Conservation (phyloP, 2,329 filamentous ascomycete genomes). For the Sporothrix globosa region DNA sequence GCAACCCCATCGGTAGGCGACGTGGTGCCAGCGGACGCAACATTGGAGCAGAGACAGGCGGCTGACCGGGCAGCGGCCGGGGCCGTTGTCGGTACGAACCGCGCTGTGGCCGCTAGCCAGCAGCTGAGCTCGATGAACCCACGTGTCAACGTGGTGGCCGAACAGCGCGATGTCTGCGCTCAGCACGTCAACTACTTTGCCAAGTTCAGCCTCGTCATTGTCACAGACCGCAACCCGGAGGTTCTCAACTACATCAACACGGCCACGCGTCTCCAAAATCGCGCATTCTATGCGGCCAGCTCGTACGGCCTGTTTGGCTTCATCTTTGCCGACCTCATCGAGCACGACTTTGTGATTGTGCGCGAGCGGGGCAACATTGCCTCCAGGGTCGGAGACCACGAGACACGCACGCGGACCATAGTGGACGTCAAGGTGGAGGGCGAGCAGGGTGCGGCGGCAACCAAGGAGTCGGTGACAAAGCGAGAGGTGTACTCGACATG, state of each 20-base stretch:
- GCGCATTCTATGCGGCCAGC: slow-evolving; percentile 85
- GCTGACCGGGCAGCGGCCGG: slow-evolving; percentile 78
- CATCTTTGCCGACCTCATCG: slow-evolving; percentile 89
- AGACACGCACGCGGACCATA: slow-evolving; percentile 78
- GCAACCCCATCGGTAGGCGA: slow-evolving; percentile 41
- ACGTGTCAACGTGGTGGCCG: slow-evolving; percentile 74
- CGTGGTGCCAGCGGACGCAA: slow-evolving; percentile 60
- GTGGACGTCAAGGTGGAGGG: slow-evolving; percentile 71
- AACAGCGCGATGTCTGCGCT: slow-evolving; percentile 66
- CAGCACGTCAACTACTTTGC: slow-evolving; percentile 76
- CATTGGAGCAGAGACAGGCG: slow-evolving; percentile 75
- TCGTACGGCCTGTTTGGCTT: slow-evolving; percentile 92
- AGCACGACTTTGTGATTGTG: slow-evolving; percentile 87
- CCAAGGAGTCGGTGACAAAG: slow-evolving; percentile 80
- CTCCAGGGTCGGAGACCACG: slow-evolving; percentile 58
- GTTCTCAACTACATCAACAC: slow-evolving; percentile 81
- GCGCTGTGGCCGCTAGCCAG: slow-evolving; percentile 77
- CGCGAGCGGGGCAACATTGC: slow-evolving; percentile 77
- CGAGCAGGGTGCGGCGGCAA: slow-evolving; percentile 53
- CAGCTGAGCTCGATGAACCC: slow-evolving; percentile 87
- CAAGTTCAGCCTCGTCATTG: slow-evolving; percentile 82
- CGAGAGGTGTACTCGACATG: slow-evolving; percentile 88
- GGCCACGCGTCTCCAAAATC: slow-evolving; percentile 74
- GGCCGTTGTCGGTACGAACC: slow-evolving; percentile 74
- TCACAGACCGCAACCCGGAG: slow-evolving; percentile 79